Percentiles rank a stretch among this genome's conserved stretches.
Evolutionary conservation across 768 basidiomycete species (phyloP).

Genomic region (Pleurotus sapidus): DNA sequence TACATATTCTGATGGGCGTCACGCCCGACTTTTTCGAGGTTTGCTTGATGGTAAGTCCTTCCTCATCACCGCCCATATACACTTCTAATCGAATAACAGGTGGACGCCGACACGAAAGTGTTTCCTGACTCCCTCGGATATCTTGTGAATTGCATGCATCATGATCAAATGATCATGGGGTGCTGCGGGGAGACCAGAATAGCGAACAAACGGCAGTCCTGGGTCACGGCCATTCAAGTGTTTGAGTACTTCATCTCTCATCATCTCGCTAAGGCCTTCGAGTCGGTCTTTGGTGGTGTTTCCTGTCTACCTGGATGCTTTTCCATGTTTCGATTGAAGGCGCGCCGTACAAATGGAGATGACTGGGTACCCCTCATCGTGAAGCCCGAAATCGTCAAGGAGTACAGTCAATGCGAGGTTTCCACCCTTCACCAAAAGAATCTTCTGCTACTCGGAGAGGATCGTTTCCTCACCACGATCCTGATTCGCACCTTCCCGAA

Average conservation of each 20-base stretch:
- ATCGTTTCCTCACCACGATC: slow-evolving; percentile 97
- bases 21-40: slow-evolving; percentile 99
- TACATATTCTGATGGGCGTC: slow-evolving; percentile 96
- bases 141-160: slow-evolving; percentile 97
- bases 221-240: slow-evolving; percentile 98
- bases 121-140: slow-evolving; percentile 86
- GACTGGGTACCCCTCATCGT: slow-evolving; percentile 98
- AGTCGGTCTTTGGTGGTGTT: slow-evolving; percentile 98
- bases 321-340: slow-evolving; percentile 98
- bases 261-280: slow-evolving; percentile 97
- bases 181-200: slow-evolving; percentile 98
- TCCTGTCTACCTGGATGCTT: slow-evolving; percentile 99
- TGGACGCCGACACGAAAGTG: slow-evolving; percentile 97
- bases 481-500: slow-evolving; percentile 96
- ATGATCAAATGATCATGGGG: slow-evolving; percentile 99
- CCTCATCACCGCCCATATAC: slow-evolving; percentile 7
- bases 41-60: slow-evolving; percentile 80
- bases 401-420: slow-evolving; percentile 94
- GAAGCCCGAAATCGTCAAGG: slow-evolving; percentile 95
- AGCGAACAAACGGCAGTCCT: slow-evolving; percentile 96
- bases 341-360: slow-evolving; percentile 80
- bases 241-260: slow-evolving; percentile 99
- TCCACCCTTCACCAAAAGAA: slow-evolving; percentile 98
- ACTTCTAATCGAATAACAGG: slow-evolving; percentile 46
- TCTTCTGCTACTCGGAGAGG: slow-evolving; percentile 92